Evolutionary conservation across 495 filamentous ascomycete genomes (phyloP).

Genomic region (Immersiella caudata): DNA sequence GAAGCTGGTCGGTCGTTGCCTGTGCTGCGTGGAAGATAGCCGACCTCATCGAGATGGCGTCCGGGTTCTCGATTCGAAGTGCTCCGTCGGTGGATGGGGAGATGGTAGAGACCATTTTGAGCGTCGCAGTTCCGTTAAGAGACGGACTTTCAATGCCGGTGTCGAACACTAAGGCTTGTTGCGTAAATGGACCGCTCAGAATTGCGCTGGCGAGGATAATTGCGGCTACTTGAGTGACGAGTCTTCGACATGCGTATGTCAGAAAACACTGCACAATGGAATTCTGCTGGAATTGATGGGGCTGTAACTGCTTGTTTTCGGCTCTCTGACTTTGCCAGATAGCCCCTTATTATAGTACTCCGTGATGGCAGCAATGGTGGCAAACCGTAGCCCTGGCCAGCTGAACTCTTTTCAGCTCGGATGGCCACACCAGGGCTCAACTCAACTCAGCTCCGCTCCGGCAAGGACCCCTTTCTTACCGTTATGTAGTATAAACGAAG

Average conservation of each 20-base stretch:
- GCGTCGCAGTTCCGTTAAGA: not conserved
- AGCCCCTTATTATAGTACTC: no score
- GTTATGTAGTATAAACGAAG: no score
- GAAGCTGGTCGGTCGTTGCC: not conserved
- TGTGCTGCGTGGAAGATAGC: not conserved
- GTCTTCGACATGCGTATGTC: not conserved
- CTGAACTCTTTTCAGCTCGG: no score
- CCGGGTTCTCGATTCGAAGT: not conserved
- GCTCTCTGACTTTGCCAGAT: no score
- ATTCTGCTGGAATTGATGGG: no score
- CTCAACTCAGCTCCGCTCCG: no score
- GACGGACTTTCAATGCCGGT: not conserved
- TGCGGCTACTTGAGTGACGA: not conserved
- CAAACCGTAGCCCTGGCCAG: no score
- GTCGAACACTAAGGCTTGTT: not conserved
- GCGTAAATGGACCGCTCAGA: not conserved
- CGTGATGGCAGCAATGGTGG: no score
- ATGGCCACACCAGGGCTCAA: no score
- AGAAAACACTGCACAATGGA: not conserved
- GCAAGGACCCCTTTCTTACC: no score
- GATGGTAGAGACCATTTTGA: not conserved
- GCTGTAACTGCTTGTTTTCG: no score
- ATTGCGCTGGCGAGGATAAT: not conserved
- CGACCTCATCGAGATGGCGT: not conserved
- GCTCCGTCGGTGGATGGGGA: not conserved